Conservation (phyloP, 495 filamentous ascomycete genomes). For the Chlorociboria aeruginascens region DNA sequence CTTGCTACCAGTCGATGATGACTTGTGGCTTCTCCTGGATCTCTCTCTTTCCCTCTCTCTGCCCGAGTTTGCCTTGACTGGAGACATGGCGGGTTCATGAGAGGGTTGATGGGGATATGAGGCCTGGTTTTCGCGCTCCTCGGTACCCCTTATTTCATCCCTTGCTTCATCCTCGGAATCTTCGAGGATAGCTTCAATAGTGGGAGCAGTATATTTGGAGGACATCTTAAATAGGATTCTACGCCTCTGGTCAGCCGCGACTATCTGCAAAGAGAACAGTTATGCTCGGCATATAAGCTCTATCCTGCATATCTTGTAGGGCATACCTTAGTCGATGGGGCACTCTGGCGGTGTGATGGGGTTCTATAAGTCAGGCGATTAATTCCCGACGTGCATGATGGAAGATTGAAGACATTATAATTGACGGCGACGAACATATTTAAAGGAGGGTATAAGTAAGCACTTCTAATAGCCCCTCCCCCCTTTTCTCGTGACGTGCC, state of each 20-base stretch:
- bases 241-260: constrained; percentile 4
- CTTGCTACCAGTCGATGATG: constrained; percentile 1
- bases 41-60: constrained; percentile 11
- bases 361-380: background rate
- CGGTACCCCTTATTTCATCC: constrained; percentile 1
- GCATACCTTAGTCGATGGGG: constrained; percentile 1
- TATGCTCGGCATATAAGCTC: background rate
- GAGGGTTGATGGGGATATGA: background rate
- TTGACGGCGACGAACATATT: constrained; percentile 6
- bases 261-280: too few relatives aligned
- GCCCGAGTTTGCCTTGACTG: constrained; percentile 2
- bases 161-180: constrained; percentile 13
- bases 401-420: background rate
- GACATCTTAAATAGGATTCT: constrained; percentile 6
- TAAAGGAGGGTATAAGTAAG: constrained; percentile 1
- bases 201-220: constrained; percentile 11
- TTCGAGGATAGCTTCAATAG: constrained; percentile 13
- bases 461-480: background rate
- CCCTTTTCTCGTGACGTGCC: constrained; percentile 1
- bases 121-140: background rate
- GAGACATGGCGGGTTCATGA: constrained; percentile 3
- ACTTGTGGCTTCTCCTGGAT: constrained; percentile 4
- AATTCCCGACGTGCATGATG: constrained; percentile 1
- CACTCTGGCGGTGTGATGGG: constrained; percentile 9
- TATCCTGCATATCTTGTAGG: background rate